phyloP scores from a whole-genome alignment of 805 yeast species.

The Cyberlindnera bimundalis region DNA sequence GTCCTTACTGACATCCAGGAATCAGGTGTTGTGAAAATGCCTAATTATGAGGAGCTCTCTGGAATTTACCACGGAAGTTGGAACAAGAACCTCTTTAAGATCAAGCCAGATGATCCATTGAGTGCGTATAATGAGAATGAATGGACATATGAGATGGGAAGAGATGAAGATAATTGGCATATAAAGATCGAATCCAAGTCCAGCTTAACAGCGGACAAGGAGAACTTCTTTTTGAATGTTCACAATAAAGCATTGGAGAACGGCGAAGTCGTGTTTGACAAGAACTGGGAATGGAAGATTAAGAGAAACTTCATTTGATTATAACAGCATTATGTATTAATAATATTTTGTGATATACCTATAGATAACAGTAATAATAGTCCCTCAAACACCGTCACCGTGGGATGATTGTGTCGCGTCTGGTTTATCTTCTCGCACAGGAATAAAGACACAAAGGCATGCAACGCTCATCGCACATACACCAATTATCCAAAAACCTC shows the following conservation, averaged over 20 bases:
- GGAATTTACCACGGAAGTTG: constrained; percentile 40
- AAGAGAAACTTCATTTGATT: constrained; percentile 30
- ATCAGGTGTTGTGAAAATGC: constrained; percentile 33
- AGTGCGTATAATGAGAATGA: constrained; percentile 37
- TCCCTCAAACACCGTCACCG: no score
- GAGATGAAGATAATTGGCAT: constrained; percentile 36
- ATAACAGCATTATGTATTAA: background rate
- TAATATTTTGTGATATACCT: no score
- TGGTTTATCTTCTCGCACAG: constrained; percentile 7
- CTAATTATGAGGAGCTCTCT: constrained; percentile 30
- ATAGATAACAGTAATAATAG: no score
- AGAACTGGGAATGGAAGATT: constrained; percentile 34
- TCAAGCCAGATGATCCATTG: constrained; percentile 36
- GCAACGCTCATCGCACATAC: constrained; percentile 28
- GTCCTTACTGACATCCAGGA: constrained; percentile 29
- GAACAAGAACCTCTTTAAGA: constrained; percentile 38
- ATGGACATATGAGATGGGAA: constrained; percentile 41
- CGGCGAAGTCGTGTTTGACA: constrained; percentile 31
- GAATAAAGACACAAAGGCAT: constrained; percentile 13
- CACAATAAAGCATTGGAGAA: constrained; percentile 35
- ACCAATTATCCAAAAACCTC: constrained; percentile 34
- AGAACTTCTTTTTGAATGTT: constrained; percentile 33
- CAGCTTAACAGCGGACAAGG: constrained; percentile 31
- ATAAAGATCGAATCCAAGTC: constrained; percentile 33
- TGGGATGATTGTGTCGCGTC: no score